Base-by-base conservation (phyloP, 2,329 filamentous ascomycete species). In the Elsinoe necatrix region DNA sequence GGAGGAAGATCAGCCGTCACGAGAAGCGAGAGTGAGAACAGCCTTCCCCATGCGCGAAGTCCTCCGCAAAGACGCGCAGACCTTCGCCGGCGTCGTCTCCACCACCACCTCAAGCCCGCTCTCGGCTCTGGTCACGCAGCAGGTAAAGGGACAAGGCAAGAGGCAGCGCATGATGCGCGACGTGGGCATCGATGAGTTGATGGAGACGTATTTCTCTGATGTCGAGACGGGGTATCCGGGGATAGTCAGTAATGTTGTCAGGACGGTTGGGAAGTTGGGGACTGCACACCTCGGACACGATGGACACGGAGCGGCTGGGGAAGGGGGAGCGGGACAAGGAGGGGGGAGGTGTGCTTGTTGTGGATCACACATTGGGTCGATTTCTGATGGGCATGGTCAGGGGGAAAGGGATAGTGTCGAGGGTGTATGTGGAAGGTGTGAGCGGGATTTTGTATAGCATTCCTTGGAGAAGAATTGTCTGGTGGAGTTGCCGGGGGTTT, bases 191-290 rank as follows among this genome's bases (percentile, higher is more conserved):
- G 90, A 96, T 67, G 86, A 91, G 63, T 80, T 98, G 55, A 91
- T 97, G 85, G 75, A 79, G 58, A 84, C 89, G 57, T 98, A 96
- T 69, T 95, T 98, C 66, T 81, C 83, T 62, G 85, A 83, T 39
- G 89, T 95, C 14, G 91, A 95, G 68, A 81, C 83, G 62, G 86
- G 86, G 58, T 96, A 95, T 66, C 88, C 91, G 2, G 89, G 87
- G 56, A 89, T 97, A 57, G 91, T 98, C 62, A 86, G 91, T 29
- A 98, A 98, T 68, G 93, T 98, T 8, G 92, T 96, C 4, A 83
- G 89, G 60, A 98, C 92, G 31, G 85, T 87, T n/a, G 85, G 83
- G 54, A 95, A 95, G 71, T 77, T 97, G 39, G 76, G 83, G 45
- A 72, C 81, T 23, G 68, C 74, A 0, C 63, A 29, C 9, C 27